phyloP scores from a whole-genome alignment of 2,329 filamentous ascomycete species.

The Paecilomyces formosus region DNA sequence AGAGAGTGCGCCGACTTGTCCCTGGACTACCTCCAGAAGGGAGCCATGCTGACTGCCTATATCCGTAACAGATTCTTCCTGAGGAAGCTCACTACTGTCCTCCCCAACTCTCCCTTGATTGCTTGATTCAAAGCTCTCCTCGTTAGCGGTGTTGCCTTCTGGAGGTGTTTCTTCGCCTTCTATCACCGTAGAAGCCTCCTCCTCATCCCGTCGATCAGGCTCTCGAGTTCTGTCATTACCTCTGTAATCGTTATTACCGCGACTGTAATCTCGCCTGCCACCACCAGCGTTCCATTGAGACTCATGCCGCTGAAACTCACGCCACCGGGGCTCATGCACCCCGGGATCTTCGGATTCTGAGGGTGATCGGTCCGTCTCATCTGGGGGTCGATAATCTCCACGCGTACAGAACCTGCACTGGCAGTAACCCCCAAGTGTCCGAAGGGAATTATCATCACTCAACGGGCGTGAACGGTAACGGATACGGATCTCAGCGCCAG shows the following conservation, averaged over 20 bases:
- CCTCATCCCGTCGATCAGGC: not conserved
- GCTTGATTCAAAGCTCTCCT: not conserved
- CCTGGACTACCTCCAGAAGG: not conserved
- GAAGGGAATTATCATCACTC: not conserved
- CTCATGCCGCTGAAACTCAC: not conserved
- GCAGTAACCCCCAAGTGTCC: not conserved
- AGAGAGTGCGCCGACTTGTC: not conserved
- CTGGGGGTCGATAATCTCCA: not conserved
- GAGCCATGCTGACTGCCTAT: not conserved
- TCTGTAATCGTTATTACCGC: not conserved
- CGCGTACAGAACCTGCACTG: not conserved
- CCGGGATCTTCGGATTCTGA: not conserved
- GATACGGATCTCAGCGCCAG: conserved; percentile 19
- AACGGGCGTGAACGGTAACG: conserved; percentile 8
- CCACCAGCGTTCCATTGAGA: not conserved
- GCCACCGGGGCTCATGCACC: not conserved
- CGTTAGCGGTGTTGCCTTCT: not conserved
- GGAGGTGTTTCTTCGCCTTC: not conserved
- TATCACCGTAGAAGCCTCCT: not conserved
- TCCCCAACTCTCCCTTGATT: not conserved
- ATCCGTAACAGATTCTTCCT: not conserved
- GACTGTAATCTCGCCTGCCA: not conserved
- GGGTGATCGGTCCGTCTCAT: not conserved
- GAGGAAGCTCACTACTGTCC: not conserved
- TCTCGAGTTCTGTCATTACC: not conserved